Base-by-base conservation (phyloP, 306 rosid species). In the Inga laurina region DNA sequence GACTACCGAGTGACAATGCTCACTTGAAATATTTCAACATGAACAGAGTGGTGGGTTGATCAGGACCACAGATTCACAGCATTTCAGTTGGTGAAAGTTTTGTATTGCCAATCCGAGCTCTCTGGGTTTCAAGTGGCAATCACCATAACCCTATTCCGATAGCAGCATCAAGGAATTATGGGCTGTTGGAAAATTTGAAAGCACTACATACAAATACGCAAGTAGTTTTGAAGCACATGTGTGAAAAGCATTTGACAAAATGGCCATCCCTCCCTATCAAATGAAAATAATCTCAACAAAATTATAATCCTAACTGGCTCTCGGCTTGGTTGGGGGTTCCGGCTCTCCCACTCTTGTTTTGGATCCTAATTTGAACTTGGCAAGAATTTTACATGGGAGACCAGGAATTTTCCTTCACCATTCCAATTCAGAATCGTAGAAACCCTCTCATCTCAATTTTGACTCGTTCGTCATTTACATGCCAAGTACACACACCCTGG, bases 401-500 rank as follows among this genome's bases (percentile, higher is more conserved):
- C 22, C 76, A 12, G 10, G 51, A 67, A 57, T 30, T 78, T 85
- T 88, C 62, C 62, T 12, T 46, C 37, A 49, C 70, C 71, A 83
- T 79, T 64, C 86, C 67, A 82, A 57, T 43, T 75, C 82, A 78
- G 78, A 56, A 39, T 76, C 81, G 32, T 24, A 13, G 14, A 75
- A 77, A 77, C 82, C 57, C 79, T 79, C 81, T 22, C 76, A 61
- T 78, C 84, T 27, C 82, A 71, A 76, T 48, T 73, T 87, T 81
- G 72, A 83, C 83, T 64, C 75, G 27, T 24, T 85, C 81, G 78
- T 83, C 83, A 54, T 52, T 87, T 82, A 77, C 64, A 73, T 73
- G 76, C 84, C 86, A 76, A 67, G 48, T 74, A 81, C 83, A 81
- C 83, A 87, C 83, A 84, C 80, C n/a, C 83, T 78, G 56, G 77